phyloP scores from a whole-genome alignment of 768 basidiomycete species.

The Cubamyces sp. region DNA sequence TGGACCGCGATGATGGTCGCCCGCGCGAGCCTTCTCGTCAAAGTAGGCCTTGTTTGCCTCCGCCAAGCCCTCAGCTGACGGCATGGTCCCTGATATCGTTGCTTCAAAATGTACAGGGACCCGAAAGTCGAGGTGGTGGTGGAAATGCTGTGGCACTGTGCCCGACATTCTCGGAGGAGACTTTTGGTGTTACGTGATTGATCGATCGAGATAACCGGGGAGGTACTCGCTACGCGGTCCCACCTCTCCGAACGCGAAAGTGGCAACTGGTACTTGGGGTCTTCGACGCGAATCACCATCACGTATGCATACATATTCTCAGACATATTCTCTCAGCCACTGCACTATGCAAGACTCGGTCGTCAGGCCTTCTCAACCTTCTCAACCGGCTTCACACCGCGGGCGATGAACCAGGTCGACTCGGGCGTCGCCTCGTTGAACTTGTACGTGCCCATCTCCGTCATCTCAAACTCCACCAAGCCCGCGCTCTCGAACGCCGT shows the following conservation, averaged over 20 bases:
- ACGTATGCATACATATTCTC: too few relatives aligned
- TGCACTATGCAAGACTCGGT: too few relatives aligned
- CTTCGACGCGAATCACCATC: too few relatives aligned
- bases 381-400: slow-evolving; percentile 3
- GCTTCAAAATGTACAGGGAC: too few relatives aligned
- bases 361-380: neutral
- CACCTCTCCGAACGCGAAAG: too few relatives aligned
- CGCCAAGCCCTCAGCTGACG: neutral
- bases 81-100: neutral
- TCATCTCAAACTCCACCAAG: slow-evolving; percentile 48
- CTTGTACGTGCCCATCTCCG: slow-evolving; percentile 28
- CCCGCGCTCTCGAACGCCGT: slow-evolving; percentile 57
- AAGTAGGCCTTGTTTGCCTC: slow-evolving; percentile 7
- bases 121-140: neutral
- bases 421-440: slow-evolving; percentile 38
- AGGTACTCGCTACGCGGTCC: neutral
- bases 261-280: too few relatives aligned
- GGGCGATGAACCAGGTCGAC: slow-evolving; percentile 20
- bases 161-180: neutral
- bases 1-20: neutral
- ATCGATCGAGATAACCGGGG: slow-evolving; percentile 15
- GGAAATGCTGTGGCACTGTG: neutral
- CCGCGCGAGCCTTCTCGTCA: slow-evolving; percentile 1
- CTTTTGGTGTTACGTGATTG: neutral
- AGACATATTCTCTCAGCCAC: too few relatives aligned